Base-by-base conservation (phyloP, 495 filamentous ascomycete species). In the Podospora pseudocomata region DNA sequence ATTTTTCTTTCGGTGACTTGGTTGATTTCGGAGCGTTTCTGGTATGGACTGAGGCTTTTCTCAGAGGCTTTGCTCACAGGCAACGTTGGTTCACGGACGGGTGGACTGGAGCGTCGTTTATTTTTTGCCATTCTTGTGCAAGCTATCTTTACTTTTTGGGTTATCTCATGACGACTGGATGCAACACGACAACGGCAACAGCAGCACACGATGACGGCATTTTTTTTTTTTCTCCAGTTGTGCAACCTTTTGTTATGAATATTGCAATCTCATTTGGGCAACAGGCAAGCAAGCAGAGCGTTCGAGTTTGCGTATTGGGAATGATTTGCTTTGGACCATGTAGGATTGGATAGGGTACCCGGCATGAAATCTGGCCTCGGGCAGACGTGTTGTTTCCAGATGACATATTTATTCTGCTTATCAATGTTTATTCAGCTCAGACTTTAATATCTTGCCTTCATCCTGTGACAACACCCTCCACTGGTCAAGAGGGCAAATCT, bases 91-190 rank as follows among this genome's bases (percentile, higher is more conserved):
- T 32, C 15, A 61, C 9, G 30, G 30, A 34, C 7, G 30, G 30
- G 5, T 11, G 20, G 27, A 62, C 4, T 32, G 27, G 27, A 62
- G 27, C 23, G 60, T 32, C 27, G 4, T 34, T 62, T 62, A 26
- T 32, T 62, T 62, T 5, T 4, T 19, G 27, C 20, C 5, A 15
- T 62, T 62, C 27, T 28, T 34, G 60, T 26, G 20, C 56, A 9
- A 9, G 2, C 5, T 62, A 30, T 30, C 15, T 32, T 62, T 30
- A 9, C 13, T 13, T 62, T 62, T 63, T 62, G 16, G 30, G 5
- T 55, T 67, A 55, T 49, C 5, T 64, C 20, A 63, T 20, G 34
- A 64, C n/a, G 62, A 64, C 28, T 26, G 20, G 39, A 49, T 49
- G 15, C 15, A 11, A 49, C 23, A 23, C 9, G 39, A 49, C 39